Evolutionary conservation across 2,329 filamentous ascomycete species (phyloP), one percentile per base, ranked within the genome.

Genomic region (Phaeosphaeria sp.): DNA sequence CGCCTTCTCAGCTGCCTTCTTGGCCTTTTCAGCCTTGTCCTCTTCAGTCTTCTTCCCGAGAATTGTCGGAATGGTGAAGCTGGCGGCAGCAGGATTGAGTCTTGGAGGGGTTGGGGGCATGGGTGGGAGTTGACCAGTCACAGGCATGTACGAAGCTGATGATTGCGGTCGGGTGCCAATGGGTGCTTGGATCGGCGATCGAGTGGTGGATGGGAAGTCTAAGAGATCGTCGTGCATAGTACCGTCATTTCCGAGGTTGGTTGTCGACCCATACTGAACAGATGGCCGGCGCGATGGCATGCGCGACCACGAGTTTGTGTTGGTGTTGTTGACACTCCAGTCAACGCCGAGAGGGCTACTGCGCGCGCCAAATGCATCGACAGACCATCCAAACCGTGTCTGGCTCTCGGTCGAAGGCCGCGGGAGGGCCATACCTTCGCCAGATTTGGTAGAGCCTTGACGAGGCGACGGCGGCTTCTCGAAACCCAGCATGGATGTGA

Each of bases 41-140:
- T 75, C 73, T 11, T 73, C 70, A 17, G 67, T 72, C 58, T 75
- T 72, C 48, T 72, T 72, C 2, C 69, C 66, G 1, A 70, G 46
- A 17, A 36, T 13, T 11, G 56, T 52, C 25, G 68, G 66, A 55
- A 68, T 65, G 62, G 90, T 94, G 74, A 98, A 98, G 0, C 90
- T 91, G 9, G 93, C 93, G 0, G 94, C 95, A 6, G 91, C 87
- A 7, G 95, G 95, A 69, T 99, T 98, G 25, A 98, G 83, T 11
- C 72, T 77, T 0, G 75, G 75, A 84, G 47, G 87, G 68, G 77
- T 88, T 81, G 42, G 82, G 71, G 52, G 79, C 65, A 69, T 52
- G 3, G 53, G 59, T 21, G 78, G 60, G 39, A 65, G 42, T 4
- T 58, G 54, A 18, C 21, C 56, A 17, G 57, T 51, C 72, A 50